Base-by-base conservation (phyloP, 805 yeast genomes). In the Lachancea cidri region DNA sequence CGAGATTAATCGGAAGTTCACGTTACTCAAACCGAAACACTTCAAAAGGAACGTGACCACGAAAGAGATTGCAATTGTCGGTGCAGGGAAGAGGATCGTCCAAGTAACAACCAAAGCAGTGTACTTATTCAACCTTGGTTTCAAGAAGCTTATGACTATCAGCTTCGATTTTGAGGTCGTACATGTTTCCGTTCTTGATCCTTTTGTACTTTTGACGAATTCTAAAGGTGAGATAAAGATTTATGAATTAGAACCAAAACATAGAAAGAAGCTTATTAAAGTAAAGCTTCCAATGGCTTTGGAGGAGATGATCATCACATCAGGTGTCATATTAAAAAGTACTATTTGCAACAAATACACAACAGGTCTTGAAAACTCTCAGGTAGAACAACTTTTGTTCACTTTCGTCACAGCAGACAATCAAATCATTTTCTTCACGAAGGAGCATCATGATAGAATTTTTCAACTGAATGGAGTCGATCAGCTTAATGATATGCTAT, bases 401-500 rank as follows among this genome's bases (percentile, higher is more conserved):
- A 70, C 84, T 33, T 73, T 81, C 35, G 85, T 82, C 4, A 83
- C 89, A 2, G 89, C 87, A 43, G 89, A 82, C 55, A 85, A 83
- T 52, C 73, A 87, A 57, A 66, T 84, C 15, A 74, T 85, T 36
- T 74, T 77, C 11, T 83, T 83, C 58, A 72, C 72, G 41, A 71
- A 76, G 41, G 71, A 78, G 36, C 74, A 68, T 45, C 58, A 62
- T 39, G 70, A 67, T 36, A 58, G 57, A 17, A 64, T 68, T 3
- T 67, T 57, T 36, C 71, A 68, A 42, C 41, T 71, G 19, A 58
- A 59, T 29, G 64, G 65, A 16, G 56, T 68, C 5, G 63, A 63
- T 43, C 62, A 65, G 22, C 44, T 71, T 19, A 52, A 59, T 6
- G 72, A 70, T 34, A 45, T 50, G 74, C 73, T 64, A 56, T 58